Base-by-base conservation (phyloP, 1,139 yeast species). In the Magnusiomyces tetraspermus region DNA sequence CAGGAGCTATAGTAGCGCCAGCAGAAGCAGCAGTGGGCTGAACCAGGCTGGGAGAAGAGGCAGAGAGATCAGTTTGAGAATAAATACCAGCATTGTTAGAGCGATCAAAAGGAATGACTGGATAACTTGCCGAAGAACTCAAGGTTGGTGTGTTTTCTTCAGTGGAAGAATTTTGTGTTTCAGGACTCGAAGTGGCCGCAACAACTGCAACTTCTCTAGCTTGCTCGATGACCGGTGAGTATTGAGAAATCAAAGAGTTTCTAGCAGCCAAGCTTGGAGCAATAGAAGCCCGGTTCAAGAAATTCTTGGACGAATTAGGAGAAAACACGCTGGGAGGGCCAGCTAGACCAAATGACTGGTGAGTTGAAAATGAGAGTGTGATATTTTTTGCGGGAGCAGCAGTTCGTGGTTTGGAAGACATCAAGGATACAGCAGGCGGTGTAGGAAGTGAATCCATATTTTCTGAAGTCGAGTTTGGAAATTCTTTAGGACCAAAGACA, bases 181-280 rank as follows among this genome's bases (percentile, higher is more conserved):
- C 41, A 24, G 36, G 46, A n/a, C 15, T n/a, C 2, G 50, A 28
- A 15, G 50, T 13, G 2, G 50, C 33, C 2, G 33, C 17, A 13
- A 28, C n/a, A 13, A 54, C 50, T n/a, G 53, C 26, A 17, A 54
- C 49, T 24, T 54, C 57, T 6, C 56, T 56, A 2, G 59, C 59
- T 28, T 55, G 54, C 22, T 56, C 58, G 24, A 57, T 55, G 10
- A 56, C 56, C 2, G 59, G 59, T 2, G 59, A 56, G 40, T 57
- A 57, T 28, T 57, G 59, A 6, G 59, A 57, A 36, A 56, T 40
- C 1, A 53, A 46, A 2, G 58, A 54, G 24, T 52, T 46, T 37
- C 59, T 26, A 10, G 42, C 49, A 11, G 54, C 52, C n/a, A 55
- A 42, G 41, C 56, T 55, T 1, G 57, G 56, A 17, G 57, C 57